Conservation (phyloP, 2,329 filamentous ascomycete genomes). For the Talaromyces funiculosus region DNA sequence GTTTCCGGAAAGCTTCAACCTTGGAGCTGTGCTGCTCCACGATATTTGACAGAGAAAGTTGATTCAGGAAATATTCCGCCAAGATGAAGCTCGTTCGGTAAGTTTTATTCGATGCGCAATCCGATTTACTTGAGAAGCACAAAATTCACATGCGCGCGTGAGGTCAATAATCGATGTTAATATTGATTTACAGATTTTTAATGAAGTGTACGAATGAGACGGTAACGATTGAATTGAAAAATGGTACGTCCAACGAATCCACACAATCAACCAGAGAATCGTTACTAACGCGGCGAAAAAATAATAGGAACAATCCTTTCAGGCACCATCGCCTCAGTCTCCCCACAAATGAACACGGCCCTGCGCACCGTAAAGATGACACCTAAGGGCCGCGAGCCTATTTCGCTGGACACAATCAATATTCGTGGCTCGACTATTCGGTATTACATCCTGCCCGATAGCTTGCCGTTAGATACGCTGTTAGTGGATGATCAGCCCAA, state of each 20-base stretch:
- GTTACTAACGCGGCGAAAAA: neutral
- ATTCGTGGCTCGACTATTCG: constrained; percentile 93
- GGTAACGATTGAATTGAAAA: constrained; percentile 96
- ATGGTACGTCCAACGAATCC: constrained; percentile 57
- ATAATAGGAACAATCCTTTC: constrained; percentile 80
- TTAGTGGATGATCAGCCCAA: constrained; percentile 95
- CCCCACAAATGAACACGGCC: constrained; percentile 97
- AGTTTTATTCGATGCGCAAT: constrained; percentile 33
- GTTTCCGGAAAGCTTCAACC: neutral
- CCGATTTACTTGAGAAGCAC: no score
- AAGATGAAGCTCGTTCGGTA: constrained; percentile 86
- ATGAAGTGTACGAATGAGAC: constrained; percentile 99
- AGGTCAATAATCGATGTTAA: constrained; percentile 10
- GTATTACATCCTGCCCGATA: constrained; percentile 95
- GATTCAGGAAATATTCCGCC: neutral
- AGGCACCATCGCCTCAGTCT: constrained; percentile 93
- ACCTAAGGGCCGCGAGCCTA: constrained; percentile 74
- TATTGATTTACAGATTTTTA: constrained; percentile 62
- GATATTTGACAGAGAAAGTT: no score
- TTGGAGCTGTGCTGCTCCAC: neutral
- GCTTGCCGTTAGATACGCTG: constrained; percentile 86
- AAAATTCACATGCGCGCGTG: neutral
- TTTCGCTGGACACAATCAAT: constrained; percentile 91
- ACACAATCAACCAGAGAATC: neutral
- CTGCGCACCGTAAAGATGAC: constrained; percentile 97